Evolutionary conservation across 1,284 basidiomycete genomes (phyloP).

Genomic region (Ceratobasidium theobromae): DNA sequence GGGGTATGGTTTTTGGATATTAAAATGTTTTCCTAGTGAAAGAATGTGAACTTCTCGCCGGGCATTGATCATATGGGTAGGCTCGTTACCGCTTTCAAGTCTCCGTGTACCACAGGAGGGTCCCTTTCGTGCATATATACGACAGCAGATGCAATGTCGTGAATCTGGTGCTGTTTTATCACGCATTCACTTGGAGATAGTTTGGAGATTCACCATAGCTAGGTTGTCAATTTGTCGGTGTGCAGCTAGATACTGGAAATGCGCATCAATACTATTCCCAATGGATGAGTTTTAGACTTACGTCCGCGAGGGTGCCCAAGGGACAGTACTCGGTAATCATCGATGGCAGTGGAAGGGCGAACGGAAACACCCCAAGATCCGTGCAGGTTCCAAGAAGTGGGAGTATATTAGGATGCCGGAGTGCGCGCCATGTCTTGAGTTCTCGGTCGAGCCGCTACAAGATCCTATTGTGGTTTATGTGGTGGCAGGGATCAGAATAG

Average conservation of each 20-base stretch:
- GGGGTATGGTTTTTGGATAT: conserved; percentile 27
- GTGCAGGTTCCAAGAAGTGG: conserved; percentile 32
- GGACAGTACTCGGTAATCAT: conserved; percentile 29
- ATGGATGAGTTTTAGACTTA: background rate
- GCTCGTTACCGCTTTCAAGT: conserved; percentile 28
- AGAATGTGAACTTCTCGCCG: background rate
- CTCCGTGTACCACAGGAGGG: conserved; percentile 32
- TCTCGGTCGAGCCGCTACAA: conserved; percentile 32
- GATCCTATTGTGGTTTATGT: background rate
- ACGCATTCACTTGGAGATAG: background rate
- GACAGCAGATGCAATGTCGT: conserved; percentile 24
- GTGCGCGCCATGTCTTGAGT: conserved; percentile 32
- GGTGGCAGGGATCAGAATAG: too few relatives aligned
- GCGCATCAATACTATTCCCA: background rate
- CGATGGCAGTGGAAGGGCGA: conserved; percentile 23
- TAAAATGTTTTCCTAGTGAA: conserved; percentile 15
- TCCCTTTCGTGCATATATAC: conserved; percentile 31
- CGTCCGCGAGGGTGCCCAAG: conserved; percentile 21
- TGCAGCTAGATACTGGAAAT: background rate
- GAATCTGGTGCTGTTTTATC: conserved; percentile 15
- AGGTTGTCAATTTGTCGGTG: conserved; percentile 2
- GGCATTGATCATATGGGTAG: background rate
- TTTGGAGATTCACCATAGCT: conserved; percentile 23
- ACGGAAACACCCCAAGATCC: conserved; percentile 18
- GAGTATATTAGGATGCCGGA: conserved; percentile 33